Base-by-base conservation (phyloP, 306 rosid genomes). In the Begonia peltatifolia region DNA sequence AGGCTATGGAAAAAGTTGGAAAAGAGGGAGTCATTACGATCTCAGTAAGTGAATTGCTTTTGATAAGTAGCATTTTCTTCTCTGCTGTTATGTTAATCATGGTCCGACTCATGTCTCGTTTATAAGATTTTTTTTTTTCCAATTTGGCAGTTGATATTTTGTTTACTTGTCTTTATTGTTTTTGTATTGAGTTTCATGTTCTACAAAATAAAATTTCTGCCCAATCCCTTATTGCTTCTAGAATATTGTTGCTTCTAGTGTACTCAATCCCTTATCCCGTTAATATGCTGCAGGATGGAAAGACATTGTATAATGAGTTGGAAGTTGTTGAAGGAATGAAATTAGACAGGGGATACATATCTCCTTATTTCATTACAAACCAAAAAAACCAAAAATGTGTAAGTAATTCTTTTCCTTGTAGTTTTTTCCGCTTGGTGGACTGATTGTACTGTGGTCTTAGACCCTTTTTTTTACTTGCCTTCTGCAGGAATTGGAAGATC, bases 241-340 rank as follows among this genome's bases (percentile, higher is more conserved):
- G 38, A 3, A 30, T 6, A 30, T 30, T 30, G 7, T 30, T 7
- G 9, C 35, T 30, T 30, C 38, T 7, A 2, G 8, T 0, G 38
- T 30, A 6, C 38, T 30, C 38, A 30, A 7, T 30, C 66, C 4
- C 35, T 25, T 25, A 1, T 25, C 6, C 2, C 6, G 35, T 25
- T 25, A 25, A 25, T 25, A 51, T 54, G 12, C 79, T 73, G 55
- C 82, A 89, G 97, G 97, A 89, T 68, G 97, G 97, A 16, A 89
- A 89, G 52, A 89, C 95, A 46, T 63, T 85, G 74, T 53, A 74
- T 56, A 89, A 85, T 47, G 97, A 85, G 74, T 76, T 89, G 90
- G 97, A 89, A 71, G 95, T 89, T 61, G 95, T 89, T 30, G 99
- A 90, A 75, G 99, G 99, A 47, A 90, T 90, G 99, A 90, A 86